phyloP scores from a whole-genome alignment of 768 basidiomycete genomes.

The Gloeopeniophorella convolvens region DNA sequence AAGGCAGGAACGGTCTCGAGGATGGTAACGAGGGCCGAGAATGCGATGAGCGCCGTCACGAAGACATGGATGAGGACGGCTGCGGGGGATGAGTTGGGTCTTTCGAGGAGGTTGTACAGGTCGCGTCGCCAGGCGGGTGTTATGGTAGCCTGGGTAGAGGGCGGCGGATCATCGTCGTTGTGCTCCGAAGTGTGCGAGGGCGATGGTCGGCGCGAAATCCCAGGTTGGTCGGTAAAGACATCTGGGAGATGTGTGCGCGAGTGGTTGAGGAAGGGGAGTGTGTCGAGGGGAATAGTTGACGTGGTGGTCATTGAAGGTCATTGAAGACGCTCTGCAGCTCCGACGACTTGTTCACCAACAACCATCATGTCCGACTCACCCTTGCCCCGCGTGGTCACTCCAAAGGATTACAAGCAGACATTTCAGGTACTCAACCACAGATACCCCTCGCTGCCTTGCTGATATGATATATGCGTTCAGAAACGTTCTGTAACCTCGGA shows the following conservation, averaged over 20 bases:
- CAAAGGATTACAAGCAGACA: conserved; percentile 27
- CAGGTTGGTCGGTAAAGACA: conserved; percentile 1
- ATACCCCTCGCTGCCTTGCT: neutral
- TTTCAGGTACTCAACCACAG: conserved; percentile 25
- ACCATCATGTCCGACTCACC: neutral
- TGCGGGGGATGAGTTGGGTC: conserved; percentile 65
- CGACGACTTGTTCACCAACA: neutral
- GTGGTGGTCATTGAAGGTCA: conserved; percentile 4
- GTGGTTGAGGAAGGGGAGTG: neutral
- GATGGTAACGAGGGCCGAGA: conserved; percentile 70
- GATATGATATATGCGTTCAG: neutral
- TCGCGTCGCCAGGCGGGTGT: conserved; percentile 53
- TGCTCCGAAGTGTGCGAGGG: neutral
- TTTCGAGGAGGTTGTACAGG: conserved; percentile 69
- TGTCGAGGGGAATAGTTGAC: conserved; percentile 8
- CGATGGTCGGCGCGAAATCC: conserved; percentile 2
- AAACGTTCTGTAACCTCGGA: conserved; percentile 12
- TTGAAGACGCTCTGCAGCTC: neutral
- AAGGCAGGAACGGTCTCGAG: conserved; percentile 76
- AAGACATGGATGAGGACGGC: conserved; percentile 73
- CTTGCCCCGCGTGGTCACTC: conserved; percentile 12
- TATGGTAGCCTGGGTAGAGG: neutral
- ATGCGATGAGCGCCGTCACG: conserved; percentile 63
- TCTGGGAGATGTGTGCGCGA: neutral
- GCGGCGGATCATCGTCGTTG: neutral